Conservation (phyloP, 176 grass and related monocot genomes). For the Zizania latifolia region DNA sequence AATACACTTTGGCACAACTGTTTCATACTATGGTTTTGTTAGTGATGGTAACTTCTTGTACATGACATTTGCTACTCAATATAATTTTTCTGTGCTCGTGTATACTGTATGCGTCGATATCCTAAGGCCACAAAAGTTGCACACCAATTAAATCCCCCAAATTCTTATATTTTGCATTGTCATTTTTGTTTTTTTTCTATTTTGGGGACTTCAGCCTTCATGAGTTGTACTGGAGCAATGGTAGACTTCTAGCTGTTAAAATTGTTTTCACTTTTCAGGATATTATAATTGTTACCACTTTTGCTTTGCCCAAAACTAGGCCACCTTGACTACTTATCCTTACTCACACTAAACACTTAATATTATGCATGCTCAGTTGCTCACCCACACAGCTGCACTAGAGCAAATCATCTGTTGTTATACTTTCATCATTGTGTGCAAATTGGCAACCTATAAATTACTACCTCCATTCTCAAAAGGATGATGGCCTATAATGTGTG, state of each 20-base stretch:
- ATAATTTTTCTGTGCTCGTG: neutral
- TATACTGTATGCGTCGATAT: neutral
- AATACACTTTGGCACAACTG: slow-evolving; percentile 87
- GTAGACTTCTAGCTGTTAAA: neutral
- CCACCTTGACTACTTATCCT: neutral
- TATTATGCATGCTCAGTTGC: neutral
- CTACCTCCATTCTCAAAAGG: no score
- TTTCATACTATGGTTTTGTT: slow-evolving; percentile 96
- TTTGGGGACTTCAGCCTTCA: neutral
- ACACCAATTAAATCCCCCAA: neutral
- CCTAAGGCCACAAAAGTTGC: neutral
- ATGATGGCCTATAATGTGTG: no score
- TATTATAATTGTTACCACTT: slow-evolving; percentile 5
- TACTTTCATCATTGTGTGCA: neutral
- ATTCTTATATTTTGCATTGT: neutral
- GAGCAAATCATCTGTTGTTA: neutral
- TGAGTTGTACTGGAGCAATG: neutral
- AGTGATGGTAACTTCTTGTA: slow-evolving; percentile 76
- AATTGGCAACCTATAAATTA: neutral
- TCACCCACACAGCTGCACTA: neutral
- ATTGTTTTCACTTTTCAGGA: neutral
- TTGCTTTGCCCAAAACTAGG: neutral
- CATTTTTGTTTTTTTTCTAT: neutral
- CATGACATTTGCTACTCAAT: neutral
- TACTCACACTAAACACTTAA: neutral